phyloP scores from a whole-genome alignment of 768 basidiomycete genomes.

The Hydnum rufescens region DNA sequence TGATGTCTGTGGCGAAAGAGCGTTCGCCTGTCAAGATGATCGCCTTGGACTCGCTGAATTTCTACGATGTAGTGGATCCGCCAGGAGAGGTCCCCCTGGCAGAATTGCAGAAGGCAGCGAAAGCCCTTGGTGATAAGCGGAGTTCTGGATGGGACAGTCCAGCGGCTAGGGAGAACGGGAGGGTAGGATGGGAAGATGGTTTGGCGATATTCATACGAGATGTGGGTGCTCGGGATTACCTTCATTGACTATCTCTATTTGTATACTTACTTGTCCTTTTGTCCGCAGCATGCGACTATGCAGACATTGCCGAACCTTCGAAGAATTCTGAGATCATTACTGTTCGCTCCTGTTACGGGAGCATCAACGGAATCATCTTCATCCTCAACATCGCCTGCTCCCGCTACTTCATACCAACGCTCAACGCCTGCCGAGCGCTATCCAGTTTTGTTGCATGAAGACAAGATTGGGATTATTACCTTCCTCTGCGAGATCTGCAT shows the following conservation, averaged over 20 bases:
- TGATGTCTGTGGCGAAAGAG: constrained; percentile 81
- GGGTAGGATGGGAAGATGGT: constrained; percentile 83
- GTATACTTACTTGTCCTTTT: constrained; percentile 2
- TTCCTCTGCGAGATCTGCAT: constrained; percentile 83
- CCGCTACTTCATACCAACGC: constrained; percentile 17
- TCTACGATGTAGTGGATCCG: constrained; percentile 22
- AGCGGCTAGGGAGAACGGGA: constrained; percentile 48
- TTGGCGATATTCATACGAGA: constrained; percentile 77
- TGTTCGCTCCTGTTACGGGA: constrained; percentile 41
- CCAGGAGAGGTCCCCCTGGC: constrained; percentile 25
- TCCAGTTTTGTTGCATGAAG: constrained; percentile 44
- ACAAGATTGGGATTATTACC: constrained; percentile 67
- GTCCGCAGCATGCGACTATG: constrained; percentile 48
- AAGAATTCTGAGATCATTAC: constrained; percentile 45
- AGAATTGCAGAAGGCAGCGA: constrained; percentile 44
- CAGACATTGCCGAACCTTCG: constrained; percentile 54
- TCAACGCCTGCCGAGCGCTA: constrained; percentile 47
- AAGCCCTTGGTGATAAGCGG: constrained; percentile 43
- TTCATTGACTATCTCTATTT: neutral
- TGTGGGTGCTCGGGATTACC: no score
- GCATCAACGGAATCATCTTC: constrained; percentile 26
- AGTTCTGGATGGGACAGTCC: constrained; percentile 54
- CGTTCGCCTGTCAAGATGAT: constrained; percentile 57
- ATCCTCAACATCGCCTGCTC: constrained; percentile 28
- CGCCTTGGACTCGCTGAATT: constrained; percentile 32